A percentile compares a stretch with the other conserved stretches of the same genome.
Conservation (phyloP, 23 red algal genomes). For the Gracilaria gracilis region DNA sequence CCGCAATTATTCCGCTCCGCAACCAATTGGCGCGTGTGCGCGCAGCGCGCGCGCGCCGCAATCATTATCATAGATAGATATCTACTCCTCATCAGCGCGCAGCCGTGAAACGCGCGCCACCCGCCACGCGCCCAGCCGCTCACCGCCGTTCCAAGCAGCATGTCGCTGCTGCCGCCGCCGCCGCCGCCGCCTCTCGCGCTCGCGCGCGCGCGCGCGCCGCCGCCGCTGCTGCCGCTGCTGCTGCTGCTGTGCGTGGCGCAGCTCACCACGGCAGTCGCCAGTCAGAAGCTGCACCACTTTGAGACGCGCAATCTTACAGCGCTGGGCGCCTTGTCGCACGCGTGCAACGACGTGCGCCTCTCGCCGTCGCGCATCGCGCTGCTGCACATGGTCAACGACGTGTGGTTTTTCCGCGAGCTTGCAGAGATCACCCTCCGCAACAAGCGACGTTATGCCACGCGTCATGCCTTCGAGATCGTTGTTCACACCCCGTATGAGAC, state of each 20-base stretch:
- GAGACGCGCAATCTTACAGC: conserved; percentile 4
- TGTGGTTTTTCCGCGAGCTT: conserved; percentile 83
- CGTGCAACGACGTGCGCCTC: conserved; percentile 1
- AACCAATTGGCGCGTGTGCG: neutral
- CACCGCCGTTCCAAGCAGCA: neutral
- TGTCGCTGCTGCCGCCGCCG: neutral
- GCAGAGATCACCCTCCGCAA: conserved; percentile 66
- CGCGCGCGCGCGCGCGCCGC: neutral
- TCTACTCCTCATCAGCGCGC: too few species aligned
- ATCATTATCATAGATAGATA: too few species aligned
- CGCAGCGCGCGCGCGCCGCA: too few species aligned
- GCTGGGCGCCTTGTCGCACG: conserved; percentile 11
- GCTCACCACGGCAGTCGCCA: neutral
- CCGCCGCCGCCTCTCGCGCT: neutral
- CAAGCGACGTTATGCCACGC: conserved; percentile 85
- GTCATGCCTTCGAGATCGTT: conserved; percentile 84
- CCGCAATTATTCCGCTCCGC: too few species aligned
- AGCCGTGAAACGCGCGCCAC: too few species aligned
- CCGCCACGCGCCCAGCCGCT: neutral
- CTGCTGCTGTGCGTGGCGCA: neutral
- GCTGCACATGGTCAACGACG: conserved; percentile 86
- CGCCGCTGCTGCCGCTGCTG: too few species aligned
- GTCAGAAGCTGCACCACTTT: conserved; percentile 6
- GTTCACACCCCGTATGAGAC: conserved; percentile 79
- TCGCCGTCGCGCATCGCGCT: conserved; percentile 71